These are phyloP conservation scores for Phytophthora foliorum DNA, from an alignment of 352 stramenopile genomes.

Conservation along the genomic window DNA sequence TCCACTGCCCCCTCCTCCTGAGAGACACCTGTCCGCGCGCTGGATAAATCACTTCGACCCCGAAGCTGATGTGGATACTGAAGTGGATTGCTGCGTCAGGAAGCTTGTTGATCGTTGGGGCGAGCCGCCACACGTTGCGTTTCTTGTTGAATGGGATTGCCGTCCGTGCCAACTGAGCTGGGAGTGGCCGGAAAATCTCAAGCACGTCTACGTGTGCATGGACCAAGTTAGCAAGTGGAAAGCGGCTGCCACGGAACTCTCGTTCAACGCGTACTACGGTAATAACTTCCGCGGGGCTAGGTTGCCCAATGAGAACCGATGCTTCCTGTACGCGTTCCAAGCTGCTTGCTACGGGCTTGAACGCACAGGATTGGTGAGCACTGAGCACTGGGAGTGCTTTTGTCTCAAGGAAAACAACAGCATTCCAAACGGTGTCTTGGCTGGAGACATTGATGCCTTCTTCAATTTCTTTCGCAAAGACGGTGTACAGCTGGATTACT, in stretches of 20 bases:
- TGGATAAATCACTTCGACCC: background rate
- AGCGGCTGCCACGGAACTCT: background rate
- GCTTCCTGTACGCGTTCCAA: slow-evolving; percentile 8
- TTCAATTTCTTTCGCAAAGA: slow-evolving; percentile 14
- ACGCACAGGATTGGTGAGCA: background rate
- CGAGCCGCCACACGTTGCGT: slow-evolving; percentile 5
- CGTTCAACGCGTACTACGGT: background rate
- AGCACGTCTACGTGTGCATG: background rate
- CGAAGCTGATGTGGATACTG: background rate
- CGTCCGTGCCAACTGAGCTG: slow-evolving; percentile 2
- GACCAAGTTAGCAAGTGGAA: slow-evolving; percentile 11
- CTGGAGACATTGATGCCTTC: slow-evolving; percentile 4
- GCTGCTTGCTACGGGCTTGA: slow-evolving; percentile 1
- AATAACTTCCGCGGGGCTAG: background rate
- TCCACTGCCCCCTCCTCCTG: background rate
- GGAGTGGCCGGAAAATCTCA: slow-evolving; percentile 6
- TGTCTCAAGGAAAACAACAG: background rate
- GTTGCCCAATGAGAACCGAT: background rate
- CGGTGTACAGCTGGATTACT: background rate
- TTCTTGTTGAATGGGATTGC: background rate
- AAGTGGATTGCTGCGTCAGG: background rate
- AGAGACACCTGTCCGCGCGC: background rate
- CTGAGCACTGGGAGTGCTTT: background rate
- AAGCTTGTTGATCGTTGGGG: background rate
- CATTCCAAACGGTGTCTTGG: background rate